phyloP scores from a whole-genome alignment of 225 moss, liverwort and hornwort genomes.

The Pleurozium schreberi region DNA sequence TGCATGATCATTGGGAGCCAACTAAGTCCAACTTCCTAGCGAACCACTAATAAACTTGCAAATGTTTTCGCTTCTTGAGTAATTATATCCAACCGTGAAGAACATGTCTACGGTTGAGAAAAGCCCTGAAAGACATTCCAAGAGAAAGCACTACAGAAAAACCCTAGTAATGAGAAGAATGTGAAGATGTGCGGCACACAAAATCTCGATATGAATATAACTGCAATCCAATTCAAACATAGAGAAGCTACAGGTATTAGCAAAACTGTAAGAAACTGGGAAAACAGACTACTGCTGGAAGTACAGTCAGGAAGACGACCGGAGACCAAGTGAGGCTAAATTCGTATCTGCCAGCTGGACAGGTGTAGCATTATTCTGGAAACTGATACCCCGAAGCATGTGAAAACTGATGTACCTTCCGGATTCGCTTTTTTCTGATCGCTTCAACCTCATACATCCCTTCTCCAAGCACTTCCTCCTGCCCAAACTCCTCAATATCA shows the following conservation, averaged over 20 bases:
- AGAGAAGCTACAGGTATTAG: background rate
- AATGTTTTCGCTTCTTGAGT: background rate
- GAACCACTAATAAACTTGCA: background rate
- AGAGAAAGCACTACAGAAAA: background rate
- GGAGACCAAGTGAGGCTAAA: background rate
- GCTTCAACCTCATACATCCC: constrained; percentile 56
- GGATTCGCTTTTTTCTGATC: constrained; percentile 45
- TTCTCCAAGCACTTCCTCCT: constrained; percentile 46
- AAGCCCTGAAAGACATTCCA: background rate
- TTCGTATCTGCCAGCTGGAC: background rate
- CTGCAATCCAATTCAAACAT: background rate
- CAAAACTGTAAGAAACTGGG: background rate
- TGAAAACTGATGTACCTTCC: constrained; percentile 25
- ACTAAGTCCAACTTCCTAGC: background rate
- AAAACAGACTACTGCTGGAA: background rate
- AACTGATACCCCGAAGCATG: background rate
- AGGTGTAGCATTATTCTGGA: background rate
- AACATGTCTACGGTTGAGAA: background rate
- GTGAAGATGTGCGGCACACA: background rate
- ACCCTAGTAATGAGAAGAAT: background rate
- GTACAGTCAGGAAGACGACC: background rate
- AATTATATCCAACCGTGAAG: background rate
- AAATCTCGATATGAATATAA: background rate
- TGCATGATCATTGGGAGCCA: background rate
- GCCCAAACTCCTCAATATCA: constrained; percentile 14